Evolutionary conservation across 1,284 basidiomycete species (phyloP), one percentile per base, ranked within the genome.

Genomic region (Sporisorium graminicola): DNA sequence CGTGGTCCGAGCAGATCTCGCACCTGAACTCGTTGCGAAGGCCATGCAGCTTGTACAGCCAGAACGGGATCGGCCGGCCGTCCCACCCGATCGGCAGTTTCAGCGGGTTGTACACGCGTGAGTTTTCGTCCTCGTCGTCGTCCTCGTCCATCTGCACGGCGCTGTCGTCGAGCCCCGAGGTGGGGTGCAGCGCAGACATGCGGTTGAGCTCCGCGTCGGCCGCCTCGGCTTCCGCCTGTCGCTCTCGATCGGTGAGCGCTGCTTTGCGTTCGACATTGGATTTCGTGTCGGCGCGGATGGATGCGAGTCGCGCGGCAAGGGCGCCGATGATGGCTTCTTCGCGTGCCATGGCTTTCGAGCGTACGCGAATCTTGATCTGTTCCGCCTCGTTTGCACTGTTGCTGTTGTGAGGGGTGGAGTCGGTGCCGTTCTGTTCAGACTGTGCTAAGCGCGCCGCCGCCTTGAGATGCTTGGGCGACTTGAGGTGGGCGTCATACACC

Each of bases 61-160:
- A 99, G 86, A 95, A 98, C 18, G 97, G 96, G 81, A 99, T 99
- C 18, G 96, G 95, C 85, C 96, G 97, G 44, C 95, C 95, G 85
- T 98, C 95, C 95, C 95, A 98, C 1, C 96, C 96, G 3, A 99
- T 89, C 12, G 97, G 97, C 44, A 99, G 88, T 87, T 98, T 98
- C 60, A 99, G 90, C 43, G 97, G 97, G 84, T 99, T 99, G 87
- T 99, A 99, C 54, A 98, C 94, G 78, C 93, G 91, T 74, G 94
- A 94, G 81, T 97, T 94, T 75, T 33, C 73, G 40, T 74, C 76
- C 22, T 77, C 78, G 27, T 80, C 80, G 16, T 51, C 65, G 9
- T 70, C 68, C 35, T 13, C 33, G 65, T 64, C 10, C 52, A 68
- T 2, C 3, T 6, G 14, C 8, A 3, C 12, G 24, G 58, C 58